phyloP scores from a whole-genome alignment of 345 rosid genomes.

The Turritis glabra region DNA sequence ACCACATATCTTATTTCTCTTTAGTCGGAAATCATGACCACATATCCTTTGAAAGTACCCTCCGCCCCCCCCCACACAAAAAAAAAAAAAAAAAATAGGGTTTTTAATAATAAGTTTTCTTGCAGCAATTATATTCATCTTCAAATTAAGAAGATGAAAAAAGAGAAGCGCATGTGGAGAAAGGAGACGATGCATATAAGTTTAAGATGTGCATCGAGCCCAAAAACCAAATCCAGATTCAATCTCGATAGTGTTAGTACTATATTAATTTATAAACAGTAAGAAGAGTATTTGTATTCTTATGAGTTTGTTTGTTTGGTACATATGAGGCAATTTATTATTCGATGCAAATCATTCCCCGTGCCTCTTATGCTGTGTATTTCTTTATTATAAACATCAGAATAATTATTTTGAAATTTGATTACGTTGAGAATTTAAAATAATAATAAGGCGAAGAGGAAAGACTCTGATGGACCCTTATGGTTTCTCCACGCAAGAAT shows the following conservation, averaged over 20 bases:
- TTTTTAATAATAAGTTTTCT: not conserved
- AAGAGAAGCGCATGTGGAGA: constrained; percentile 26
- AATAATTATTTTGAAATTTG: not conserved
- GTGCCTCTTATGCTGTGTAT: constrained; percentile 37
- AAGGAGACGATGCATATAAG: not conserved
- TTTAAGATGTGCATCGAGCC: constrained; percentile 38
- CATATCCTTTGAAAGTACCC: not conserved
- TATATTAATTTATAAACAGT: not conserved
- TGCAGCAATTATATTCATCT: not conserved
- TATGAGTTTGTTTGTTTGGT: constrained; percentile 28
- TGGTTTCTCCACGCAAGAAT: constrained; percentile 54
- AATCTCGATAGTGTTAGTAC: constrained; percentile 16
- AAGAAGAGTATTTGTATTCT: not conserved
- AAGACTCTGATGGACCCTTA: constrained; percentile 28
- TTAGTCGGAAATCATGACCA: not conserved
- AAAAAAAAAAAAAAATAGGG: not conserved
- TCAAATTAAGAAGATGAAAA: not conserved
- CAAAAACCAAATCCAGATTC: constrained; percentile 29
- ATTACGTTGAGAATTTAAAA: not conserved
- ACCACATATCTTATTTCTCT: not conserved
- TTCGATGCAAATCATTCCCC: constrained; percentile 41
- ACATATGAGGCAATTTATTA: constrained; percentile 31
- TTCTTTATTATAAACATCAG: constrained; percentile 11
- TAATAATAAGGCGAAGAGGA: not conserved
- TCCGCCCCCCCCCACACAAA: too few relatives aligned